Base-by-base conservation (phyloP, 148 eudicot species). In the Cornus florida region DNA sequence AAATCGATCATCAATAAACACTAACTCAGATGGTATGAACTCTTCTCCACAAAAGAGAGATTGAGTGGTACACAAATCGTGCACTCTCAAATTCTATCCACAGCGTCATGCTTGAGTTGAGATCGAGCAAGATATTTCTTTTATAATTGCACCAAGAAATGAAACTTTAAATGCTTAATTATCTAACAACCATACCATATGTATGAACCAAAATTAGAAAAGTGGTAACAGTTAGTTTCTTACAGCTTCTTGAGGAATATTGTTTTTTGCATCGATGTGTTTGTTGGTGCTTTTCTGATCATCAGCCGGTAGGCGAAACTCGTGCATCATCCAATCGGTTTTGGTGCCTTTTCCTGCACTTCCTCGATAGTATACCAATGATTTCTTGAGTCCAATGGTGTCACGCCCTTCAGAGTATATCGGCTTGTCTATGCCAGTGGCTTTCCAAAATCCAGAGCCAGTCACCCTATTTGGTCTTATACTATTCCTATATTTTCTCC, bases 261-360 rank as follows among this genome's bases (percentile, higher is more conserved):
- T 28, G 59, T 53, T 14, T 16, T 53, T 53, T 11, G 59, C 59
- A 53, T 12, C 4, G 59, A 16, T 12, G 19, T 53, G 59, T 12
- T 53, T 53, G 59, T 72, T 35, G 33, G 73, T 72, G 11, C 77
- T 75, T 28, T 28, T 28, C 0, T 28, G 28, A 50, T 67, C 76
- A 33, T 81, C 79, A 59, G 81, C 80, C 70, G 76, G 79, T 1
- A 92, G 94, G 35, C 98, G 93, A 77, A 94, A 94, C 84, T 94
- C 98, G 57, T 94, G 98, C 98, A 94, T 93, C 97, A 93, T 93
- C 97, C 97, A 93, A 56, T 93, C 97, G 0, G 97, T 93, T 79
- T 93, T 93, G 48, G 94, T 83, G 38, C 97, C 97, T 82, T 92
- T 93, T 4, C 97, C 95, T 0, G 95, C 97, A 71, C 89, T 86